Evolutionary conservation across 2,329 filamentous ascomycete species (phyloP).

Genomic region (Chrysoporthe austroafricana): DNA sequence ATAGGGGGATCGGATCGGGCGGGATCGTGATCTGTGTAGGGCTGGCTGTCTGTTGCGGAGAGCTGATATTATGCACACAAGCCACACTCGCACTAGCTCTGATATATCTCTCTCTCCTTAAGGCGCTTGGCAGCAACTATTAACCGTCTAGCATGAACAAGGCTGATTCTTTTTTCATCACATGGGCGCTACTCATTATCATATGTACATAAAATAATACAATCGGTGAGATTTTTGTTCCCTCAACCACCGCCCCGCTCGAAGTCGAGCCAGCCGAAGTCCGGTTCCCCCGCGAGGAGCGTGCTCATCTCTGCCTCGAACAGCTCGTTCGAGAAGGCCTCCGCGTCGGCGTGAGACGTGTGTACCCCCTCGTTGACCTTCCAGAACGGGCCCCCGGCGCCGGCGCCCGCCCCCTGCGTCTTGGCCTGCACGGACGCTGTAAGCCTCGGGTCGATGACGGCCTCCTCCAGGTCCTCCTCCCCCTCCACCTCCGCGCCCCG

Average conservation of each 20-base stretch:
- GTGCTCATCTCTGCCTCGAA: constrained; percentile 33
- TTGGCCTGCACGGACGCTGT: not conserved
- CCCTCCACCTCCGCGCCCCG: not conserved
- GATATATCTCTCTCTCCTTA: too few relatives aligned
- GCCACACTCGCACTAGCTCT: too few relatives aligned
- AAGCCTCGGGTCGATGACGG: constrained; percentile 26
- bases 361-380: constrained; percentile 5
- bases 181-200: too few relatives aligned
- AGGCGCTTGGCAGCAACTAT: too few relatives aligned
- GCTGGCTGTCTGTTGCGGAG: too few relatives aligned
- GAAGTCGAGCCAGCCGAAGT: constrained; percentile 31
- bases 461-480: not conserved
- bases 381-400: constrained; percentile 16
- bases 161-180: not conserved
- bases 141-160: not conserved
- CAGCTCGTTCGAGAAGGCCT: constrained; percentile 30
- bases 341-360: constrained; percentile 13
- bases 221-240: not conserved
- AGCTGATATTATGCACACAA: too few relatives aligned
- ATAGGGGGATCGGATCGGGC: too few relatives aligned
- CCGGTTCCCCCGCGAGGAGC: constrained; percentile 30
- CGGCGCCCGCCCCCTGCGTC: not conserved
- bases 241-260: constrained; percentile 9
- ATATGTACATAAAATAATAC: not conserved
- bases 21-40: too few relatives aligned